Evolutionary conservation across 75 land plant genomes (phyloP).

Genomic region (Cryptomeria japonica): DNA sequence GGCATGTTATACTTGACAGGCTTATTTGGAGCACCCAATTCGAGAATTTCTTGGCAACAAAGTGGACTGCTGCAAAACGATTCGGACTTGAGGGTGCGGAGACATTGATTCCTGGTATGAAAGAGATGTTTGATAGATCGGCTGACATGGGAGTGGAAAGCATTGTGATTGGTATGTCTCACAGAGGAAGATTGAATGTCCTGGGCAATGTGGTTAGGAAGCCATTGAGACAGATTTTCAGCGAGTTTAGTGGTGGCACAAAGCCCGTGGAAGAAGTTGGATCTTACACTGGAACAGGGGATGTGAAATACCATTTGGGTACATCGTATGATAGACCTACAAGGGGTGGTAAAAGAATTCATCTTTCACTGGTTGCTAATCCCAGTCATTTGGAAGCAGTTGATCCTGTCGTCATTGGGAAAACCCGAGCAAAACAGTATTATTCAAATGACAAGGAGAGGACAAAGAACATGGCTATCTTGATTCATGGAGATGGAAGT

Average conservation of each 20-base stretch:
- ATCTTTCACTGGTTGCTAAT: conserved; percentile 92
- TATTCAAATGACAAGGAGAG: conserved; percentile 82
- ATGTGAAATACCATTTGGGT: conserved; percentile 97
- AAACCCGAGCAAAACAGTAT: conserved; percentile 94
- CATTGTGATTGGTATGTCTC: conserved; percentile 96
- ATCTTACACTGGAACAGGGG: conserved; percentile 93
- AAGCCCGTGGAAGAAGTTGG: conserved; percentile 80
- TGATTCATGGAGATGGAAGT: conserved; percentile 99
- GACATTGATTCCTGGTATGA: conserved; percentile 98
- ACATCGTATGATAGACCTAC: conserved; percentile 99
- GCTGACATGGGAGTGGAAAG: conserved; percentile 94
- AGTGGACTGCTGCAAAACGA: conserved; percentile 94
- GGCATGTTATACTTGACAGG: conserved; percentile 85
- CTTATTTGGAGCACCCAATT: conserved; percentile 91
- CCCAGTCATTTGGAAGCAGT: conserved; percentile 99
- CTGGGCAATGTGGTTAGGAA: conserved; percentile 95
- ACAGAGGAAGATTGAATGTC: conserved; percentile 93
- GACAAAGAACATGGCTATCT: conserved; percentile 71
- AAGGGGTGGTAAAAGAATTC: conserved; percentile 85
- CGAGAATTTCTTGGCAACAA: conserved; percentile 92
- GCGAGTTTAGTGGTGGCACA: conserved; percentile 86
- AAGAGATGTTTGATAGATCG: conserved; percentile 93
- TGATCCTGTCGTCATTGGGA: conserved; percentile 96
- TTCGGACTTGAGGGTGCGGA: conserved; percentile 98
- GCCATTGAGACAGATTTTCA: conserved; percentile 90